Evolutionary conservation across 306 rosid species (phyloP).

Genomic region (Acmispon strigosus): DNA sequence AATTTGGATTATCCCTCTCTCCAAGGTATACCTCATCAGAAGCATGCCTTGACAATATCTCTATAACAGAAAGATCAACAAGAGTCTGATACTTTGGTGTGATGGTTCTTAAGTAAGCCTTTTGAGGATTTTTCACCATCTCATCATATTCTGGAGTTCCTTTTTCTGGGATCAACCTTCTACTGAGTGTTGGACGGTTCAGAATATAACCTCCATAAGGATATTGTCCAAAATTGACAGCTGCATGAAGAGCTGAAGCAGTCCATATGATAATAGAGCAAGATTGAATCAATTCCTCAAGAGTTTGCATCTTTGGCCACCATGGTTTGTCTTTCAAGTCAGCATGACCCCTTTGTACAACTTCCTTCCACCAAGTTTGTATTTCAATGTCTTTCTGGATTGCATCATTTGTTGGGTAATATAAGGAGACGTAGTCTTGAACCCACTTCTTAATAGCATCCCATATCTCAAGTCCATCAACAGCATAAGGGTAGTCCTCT

Average conservation of each 20-base stretch:
- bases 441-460: conserved; percentile 51
- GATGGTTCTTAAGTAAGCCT: conserved; percentile 44
- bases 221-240: conserved; percentile 54
- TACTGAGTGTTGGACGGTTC: conserved; percentile 51
- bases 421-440: conserved; percentile 33
- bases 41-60: conserved; percentile 53
- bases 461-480: conserved; percentile 57
- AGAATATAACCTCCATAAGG: conserved; percentile 63
- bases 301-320: conserved; percentile 53
- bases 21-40: conserved; percentile 53
- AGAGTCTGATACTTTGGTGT: conserved; percentile 38
- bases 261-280: conserved; percentile 52
- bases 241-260: conserved; percentile 60
- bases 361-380: conserved; percentile 66
- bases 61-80: conserved; percentile 45
- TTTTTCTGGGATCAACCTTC: conserved; percentile 39
- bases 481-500: conserved; percentile 55
- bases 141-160: conserved; percentile 45
- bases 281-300: conserved; percentile 21
- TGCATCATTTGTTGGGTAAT: conserved; percentile 26
- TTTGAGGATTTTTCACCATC: conserved; percentile 22
- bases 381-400: conserved; percentile 36
- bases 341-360: conserved; percentile 38
- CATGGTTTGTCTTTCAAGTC: conserved; percentile 42
- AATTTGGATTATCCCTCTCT: conserved; percentile 23